These are phyloP conservation scores for Euphrasia confusa DNA, from an alignment of 257 asterid species.

Conservation along the genomic window DNA sequence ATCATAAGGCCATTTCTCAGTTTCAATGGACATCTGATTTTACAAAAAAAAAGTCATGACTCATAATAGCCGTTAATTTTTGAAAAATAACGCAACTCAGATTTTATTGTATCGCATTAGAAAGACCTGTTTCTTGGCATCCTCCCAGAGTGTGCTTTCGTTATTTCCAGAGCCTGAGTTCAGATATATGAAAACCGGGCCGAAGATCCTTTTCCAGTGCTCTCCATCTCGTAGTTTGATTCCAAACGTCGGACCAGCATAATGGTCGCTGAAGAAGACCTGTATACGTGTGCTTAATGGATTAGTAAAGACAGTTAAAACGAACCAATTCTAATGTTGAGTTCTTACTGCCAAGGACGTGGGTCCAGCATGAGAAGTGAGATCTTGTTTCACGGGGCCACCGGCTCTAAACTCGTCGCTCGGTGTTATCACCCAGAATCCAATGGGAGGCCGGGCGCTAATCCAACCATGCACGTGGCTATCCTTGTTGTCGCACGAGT, in stretches of 20 bases:
- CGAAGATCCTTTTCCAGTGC: conserved; percentile 45
- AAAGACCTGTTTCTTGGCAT: conserved; percentile 51
- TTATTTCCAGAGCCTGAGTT: conserved; percentile 35
- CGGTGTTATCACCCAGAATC: conserved; percentile 70
- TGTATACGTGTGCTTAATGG: conserved; percentile 9
- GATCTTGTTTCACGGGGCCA: conserved; percentile 53
- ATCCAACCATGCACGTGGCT: conserved; percentile 62
- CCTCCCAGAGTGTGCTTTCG: conserved; percentile 39
- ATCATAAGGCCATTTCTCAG: conserved; percentile 69
- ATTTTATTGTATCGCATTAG: too few species aligned
- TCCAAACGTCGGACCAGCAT: conserved; percentile 38
- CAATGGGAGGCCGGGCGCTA: conserved; percentile 29
- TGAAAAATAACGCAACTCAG: too few species aligned
- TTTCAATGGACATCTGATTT: conserved; percentile 42
- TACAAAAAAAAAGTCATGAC: neutral
- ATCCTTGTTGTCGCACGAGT: conserved; percentile 43
- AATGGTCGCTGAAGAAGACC: conserved; percentile 51
- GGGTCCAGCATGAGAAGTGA: conserved; percentile 55
- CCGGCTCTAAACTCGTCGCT: conserved; percentile 62
- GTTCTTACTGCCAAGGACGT: conserved; percentile 48
- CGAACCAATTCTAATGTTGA: neutral
- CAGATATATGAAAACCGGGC: conserved; percentile 47
- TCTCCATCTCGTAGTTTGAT: conserved; percentile 37
- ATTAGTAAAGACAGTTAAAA: neutral
- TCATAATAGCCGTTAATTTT: too few species aligned